These are phyloP conservation scores for Globisporangium abappressorium DNA, from an alignment of 352 stramenopile species.

Conservation along the genomic window DNA sequence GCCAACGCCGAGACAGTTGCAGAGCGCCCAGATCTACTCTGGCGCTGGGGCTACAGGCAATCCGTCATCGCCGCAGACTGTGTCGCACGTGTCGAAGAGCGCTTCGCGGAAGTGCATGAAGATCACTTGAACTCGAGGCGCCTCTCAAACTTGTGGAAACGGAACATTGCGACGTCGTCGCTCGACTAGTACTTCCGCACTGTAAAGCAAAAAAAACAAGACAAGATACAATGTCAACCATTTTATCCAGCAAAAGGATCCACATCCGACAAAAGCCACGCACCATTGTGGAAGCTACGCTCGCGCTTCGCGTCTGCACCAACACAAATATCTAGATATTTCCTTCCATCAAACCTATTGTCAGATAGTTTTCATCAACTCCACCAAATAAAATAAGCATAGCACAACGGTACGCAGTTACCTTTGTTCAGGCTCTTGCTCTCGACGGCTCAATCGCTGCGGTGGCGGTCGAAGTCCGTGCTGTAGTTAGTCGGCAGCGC, in stretches of 20 bases:
- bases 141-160: conserved; percentile 76
- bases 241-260: not conserved
- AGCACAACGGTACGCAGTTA: conserved; percentile 9
- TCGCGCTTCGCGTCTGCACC: conserved; percentile 68
- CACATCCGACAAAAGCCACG: not conserved
- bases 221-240: not conserved
- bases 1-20: conserved; percentile 31
- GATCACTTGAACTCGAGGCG: conserved; percentile 36
- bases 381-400: not conserved
- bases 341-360: not conserved
- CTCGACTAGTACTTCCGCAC: conserved; percentile 61
- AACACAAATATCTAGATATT: not conserved
- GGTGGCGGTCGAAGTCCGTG: conserved; percentile 73
- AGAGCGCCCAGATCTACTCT: conserved; percentile 42
- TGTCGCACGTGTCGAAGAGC: not conserved
- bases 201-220: conserved; percentile 8
- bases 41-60: conserved; percentile 27
- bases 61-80: conserved; percentile 48
- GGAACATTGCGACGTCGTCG: conserved; percentile 56
- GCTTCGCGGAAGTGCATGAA: too few species aligned
- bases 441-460: conserved; percentile 56
- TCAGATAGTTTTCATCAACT: not conserved
- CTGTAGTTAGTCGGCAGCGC: conserved; percentile 73
- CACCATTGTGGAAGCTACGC: conserved; percentile 55
- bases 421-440: conserved; percentile 68